Evolutionary conservation across 2,329 filamentous ascomycete genomes (phyloP).

Genomic region (Ascochyta lentis): DNA sequence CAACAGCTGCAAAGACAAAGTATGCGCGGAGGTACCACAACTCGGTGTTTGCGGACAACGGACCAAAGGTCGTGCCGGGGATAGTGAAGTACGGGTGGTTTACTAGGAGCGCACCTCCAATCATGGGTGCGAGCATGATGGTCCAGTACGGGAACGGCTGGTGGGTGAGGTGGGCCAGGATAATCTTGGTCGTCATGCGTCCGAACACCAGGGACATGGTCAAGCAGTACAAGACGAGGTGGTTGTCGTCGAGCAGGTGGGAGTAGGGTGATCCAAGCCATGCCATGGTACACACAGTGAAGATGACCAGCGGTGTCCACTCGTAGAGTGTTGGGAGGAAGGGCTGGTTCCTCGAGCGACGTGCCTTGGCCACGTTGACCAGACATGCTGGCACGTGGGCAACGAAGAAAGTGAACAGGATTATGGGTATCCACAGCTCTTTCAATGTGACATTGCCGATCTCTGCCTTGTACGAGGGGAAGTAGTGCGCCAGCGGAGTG

Average conservation of each 20-base stretch:
- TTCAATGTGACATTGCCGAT: slow-evolving; percentile 79
- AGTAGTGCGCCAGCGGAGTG: slow-evolving; percentile 68
- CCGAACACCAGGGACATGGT: slow-evolving; percentile 98
- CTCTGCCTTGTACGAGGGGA: slow-evolving; percentile 52
- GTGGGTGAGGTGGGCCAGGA: slow-evolving; percentile 89
- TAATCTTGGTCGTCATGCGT: slow-evolving; percentile 98
- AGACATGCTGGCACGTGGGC: slow-evolving; percentile 88
- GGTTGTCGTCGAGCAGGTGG: slow-evolving; percentile 79
- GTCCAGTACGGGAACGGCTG: slow-evolving; percentile 99
- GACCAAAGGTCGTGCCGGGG: slow-evolving; percentile 57
- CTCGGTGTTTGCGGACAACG: slow-evolving; percentile 71
- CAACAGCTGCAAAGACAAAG: slow-evolving; percentile 80
- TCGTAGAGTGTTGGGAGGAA: slow-evolving; percentile 86
- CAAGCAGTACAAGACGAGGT: slow-evolving; percentile 88
- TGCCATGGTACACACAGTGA: slow-evolving; percentile 73
- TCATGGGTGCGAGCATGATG: slow-evolving; percentile 82
- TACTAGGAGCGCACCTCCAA: slow-evolving; percentile 81
- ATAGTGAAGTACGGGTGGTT: slow-evolving; percentile 75
- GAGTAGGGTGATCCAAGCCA: slow-evolving; percentile 95
- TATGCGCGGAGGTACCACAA: slow-evolving; percentile 83
- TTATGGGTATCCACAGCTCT: slow-evolving; percentile 81
- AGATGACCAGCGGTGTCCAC: slow-evolving; percentile 90
- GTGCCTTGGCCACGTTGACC: slow-evolving; percentile 80
- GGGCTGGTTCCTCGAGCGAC: slow-evolving; percentile 73
- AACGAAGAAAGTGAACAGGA: slow-evolving; percentile 55